Percentiles rank a stretch among this genome's conserved stretches.
Evolutionary conservation across 1,139 yeast genomes (phyloP).

Genomic region (Waltiozyma solani): DNA sequence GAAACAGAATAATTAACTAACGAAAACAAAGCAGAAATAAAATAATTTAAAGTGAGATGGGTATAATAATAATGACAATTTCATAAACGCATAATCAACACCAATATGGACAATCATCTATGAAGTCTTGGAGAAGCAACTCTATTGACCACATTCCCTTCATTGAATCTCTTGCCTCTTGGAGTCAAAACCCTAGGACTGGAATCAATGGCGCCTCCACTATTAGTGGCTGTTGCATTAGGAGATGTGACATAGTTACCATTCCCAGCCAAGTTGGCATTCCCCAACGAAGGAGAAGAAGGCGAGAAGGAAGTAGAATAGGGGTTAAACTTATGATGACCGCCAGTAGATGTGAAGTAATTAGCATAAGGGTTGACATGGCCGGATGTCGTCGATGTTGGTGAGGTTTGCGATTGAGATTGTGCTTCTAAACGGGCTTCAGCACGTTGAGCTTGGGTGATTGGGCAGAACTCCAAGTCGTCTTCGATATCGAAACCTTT

Average conservation of each 20-base stretch:
- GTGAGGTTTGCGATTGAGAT: neutral
- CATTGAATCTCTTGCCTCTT: constrained; percentile 52
- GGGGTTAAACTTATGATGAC: constrained; percentile 39
- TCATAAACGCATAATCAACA: neutral
- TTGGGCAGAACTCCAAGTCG: constrained; percentile 59
- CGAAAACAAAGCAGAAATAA: too few species aligned
- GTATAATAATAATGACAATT: too few species aligned
- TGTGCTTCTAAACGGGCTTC: neutral
- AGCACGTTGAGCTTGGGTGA: constrained; percentile 6
- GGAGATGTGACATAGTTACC: constrained; percentile 3
- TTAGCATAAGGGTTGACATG: constrained; percentile 1
- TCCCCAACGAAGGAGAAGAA: constrained; percentile 4
- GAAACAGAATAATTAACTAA: too few species aligned
- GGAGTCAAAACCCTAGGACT: constrained; percentile 31
- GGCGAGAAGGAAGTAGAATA: constrained; percentile 53
- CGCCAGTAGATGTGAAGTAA: constrained; percentile 13
- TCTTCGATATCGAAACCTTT: constrained; percentile 58
- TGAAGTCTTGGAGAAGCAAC: constrained; percentile 43
- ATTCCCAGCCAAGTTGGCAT: neutral
- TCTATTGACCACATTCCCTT: constrained; percentile 54
- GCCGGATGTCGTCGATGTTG: neutral
- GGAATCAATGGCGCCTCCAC: neutral
- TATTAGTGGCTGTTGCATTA: constrained; percentile 8
- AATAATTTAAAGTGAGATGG: too few species aligned
- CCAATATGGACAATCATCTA: constrained; percentile 7